These are phyloP conservation scores for Pichia heedii DNA, from an alignment of 805 yeast genomes.

Conservation along the genomic window DNA sequence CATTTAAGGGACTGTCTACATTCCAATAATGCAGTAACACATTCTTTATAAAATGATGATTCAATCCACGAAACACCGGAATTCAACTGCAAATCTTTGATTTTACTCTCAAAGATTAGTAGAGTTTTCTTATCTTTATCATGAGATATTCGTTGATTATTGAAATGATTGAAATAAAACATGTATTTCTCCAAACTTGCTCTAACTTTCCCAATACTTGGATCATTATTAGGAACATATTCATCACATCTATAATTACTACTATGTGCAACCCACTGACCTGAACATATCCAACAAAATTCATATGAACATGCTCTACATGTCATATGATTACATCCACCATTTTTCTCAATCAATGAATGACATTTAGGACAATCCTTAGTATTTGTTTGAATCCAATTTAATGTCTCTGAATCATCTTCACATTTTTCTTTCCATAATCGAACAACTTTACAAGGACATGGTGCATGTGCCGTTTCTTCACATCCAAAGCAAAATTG, in stretches of 20 bases:
- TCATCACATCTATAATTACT: conserved; percentile 50
- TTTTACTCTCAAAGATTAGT: conserved; percentile 51
- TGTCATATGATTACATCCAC: conserved; percentile 96
- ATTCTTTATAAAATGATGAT: conserved; percentile 71
- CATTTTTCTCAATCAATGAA: conserved; percentile 79
- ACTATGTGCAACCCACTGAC: conserved; percentile 67
- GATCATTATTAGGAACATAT: conserved; percentile 40
- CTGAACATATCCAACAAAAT: conserved; percentile 91
- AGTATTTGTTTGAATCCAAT: conserved; percentile 82
- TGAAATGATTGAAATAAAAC: conserved; percentile 65
- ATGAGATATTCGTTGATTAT: conserved; percentile 69
- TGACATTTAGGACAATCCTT: conserved; percentile 79
- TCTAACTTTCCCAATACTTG: conserved; percentile 31
- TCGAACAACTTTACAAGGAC: conserved; percentile 63
- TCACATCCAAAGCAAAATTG: conserved; percentile 73
- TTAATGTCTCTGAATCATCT: conserved; percentile 80
- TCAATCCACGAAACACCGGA: conserved; percentile 76
- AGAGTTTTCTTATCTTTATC: conserved; percentile 60
- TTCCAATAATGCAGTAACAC: conserved; percentile 51
- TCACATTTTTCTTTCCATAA: conserved; percentile 71
- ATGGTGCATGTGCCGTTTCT: conserved; percentile 68
- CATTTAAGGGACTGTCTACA: conserved; percentile 79
- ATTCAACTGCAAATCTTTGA: conserved; percentile 55
- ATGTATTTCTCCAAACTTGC: conserved; percentile 48
- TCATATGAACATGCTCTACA: conserved; percentile 70